These are phyloP conservation scores for Pichia sp. DNA, from an alignment of 1,139 yeast genomes.

Conservation along the genomic window DNA sequence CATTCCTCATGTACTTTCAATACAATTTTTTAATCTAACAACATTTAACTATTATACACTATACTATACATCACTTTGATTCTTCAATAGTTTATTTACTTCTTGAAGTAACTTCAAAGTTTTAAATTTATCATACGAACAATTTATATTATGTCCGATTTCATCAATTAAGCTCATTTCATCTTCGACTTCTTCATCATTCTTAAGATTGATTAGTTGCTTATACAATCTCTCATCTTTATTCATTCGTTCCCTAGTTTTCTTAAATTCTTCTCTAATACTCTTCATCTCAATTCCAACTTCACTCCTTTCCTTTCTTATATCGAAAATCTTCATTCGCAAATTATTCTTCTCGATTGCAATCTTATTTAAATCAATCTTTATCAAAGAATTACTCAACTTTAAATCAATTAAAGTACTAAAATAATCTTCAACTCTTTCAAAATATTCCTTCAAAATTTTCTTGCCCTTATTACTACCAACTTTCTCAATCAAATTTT, in stretches of 20 bases:
- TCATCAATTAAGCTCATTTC: slow-evolving; percentile 1
- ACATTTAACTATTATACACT: background rate
- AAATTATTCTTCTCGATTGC: slow-evolving; percentile 37
- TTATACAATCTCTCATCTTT: slow-evolving; percentile 18
- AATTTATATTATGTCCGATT: background rate
- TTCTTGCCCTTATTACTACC: background rate
- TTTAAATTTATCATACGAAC: background rate
- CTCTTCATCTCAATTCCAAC: slow-evolving; percentile 37
- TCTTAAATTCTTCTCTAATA: slow-evolving; percentile 31
- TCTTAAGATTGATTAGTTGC: slow-evolving; percentile 12
- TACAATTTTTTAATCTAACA: too few relatives aligned
- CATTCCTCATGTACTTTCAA: too few relatives aligned
- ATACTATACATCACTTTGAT: background rate
- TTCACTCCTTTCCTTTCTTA: slow-evolving; percentile 33
- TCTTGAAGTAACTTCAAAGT: background rate
- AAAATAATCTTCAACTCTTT: slow-evolving; percentile 23
- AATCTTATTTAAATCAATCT: slow-evolving; percentile 32
- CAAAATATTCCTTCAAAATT: slow-evolving; percentile 19
- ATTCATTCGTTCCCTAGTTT: slow-evolving; percentile 26
- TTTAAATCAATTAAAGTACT: slow-evolving; percentile 28
- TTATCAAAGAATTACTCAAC: slow-evolving; percentile 34
- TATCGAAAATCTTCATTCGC: slow-evolving; percentile 35
- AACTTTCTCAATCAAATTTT: slow-evolving; percentile 7
- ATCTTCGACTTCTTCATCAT: slow-evolving; percentile 3
- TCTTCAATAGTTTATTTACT: background rate